Evolutionary conservation across 305 asterid genomes (phyloP).

Genomic region (Plantago rigida): DNA sequence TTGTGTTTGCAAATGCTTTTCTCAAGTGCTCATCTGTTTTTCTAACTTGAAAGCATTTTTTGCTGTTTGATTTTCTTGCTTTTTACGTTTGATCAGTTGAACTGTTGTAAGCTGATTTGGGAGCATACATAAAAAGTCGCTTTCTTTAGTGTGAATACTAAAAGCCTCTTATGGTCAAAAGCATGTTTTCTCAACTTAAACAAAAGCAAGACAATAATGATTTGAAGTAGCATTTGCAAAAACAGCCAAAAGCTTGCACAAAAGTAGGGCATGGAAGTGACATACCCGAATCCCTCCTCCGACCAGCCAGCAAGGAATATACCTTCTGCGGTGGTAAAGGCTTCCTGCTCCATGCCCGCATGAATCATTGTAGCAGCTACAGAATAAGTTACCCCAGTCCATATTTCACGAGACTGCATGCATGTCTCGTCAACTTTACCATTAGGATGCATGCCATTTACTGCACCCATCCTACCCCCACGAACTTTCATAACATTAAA

Average conservation of each 20-base stretch:
- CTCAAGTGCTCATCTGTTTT: not conserved
- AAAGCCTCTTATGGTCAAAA: not conserved
- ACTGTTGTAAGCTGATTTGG: not conserved
- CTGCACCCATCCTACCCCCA: slow-evolving; percentile 95
- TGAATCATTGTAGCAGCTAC: slow-evolving; percentile 95
- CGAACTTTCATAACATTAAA: slow-evolving; percentile 79
- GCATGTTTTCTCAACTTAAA: not conserved
- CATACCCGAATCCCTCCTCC: slow-evolving; percentile 92
- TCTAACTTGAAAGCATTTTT: not conserved
- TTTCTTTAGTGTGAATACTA: not conserved
- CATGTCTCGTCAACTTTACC: slow-evolving; percentile 98
- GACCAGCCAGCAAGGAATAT: slow-evolving; percentile 96
- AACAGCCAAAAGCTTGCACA: not conserved
- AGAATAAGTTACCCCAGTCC: slow-evolving; percentile 91
- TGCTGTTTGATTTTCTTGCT: not conserved
- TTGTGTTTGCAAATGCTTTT: not conserved
- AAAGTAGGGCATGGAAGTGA: not conserved
- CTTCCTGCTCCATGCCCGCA: slow-evolving; percentile 94
- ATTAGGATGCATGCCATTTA: slow-evolving; percentile 87
- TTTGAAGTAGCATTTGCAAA: not conserved
- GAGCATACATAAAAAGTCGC: too few species aligned
- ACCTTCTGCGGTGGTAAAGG: slow-evolving; percentile 79
- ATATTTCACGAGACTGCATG: slow-evolving; percentile 96
- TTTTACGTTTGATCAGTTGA: not conserved
- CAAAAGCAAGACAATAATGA: not conserved